Evolutionary conservation across 1,284 basidiomycete genomes (phyloP).

Genomic region (Gomphus bonarii): DNA sequence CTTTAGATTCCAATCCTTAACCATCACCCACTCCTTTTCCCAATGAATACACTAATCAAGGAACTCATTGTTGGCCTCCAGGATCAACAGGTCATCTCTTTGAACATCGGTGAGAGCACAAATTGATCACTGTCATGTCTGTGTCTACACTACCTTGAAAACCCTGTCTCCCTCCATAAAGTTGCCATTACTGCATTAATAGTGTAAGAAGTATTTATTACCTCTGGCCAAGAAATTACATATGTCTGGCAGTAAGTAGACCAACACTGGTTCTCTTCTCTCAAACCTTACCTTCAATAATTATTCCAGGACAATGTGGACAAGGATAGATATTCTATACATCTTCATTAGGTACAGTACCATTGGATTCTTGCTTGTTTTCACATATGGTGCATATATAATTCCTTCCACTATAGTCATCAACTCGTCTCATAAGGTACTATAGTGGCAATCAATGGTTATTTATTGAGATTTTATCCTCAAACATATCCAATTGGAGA

Average conservation of each 20-base stretch:
- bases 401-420: too few relatives aligned
- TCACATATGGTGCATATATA: slow-evolving; percentile 4
- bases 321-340: not conserved
- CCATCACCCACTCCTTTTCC: too few relatives aligned
- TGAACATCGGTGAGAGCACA: too few relatives aligned
- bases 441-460: not conserved
- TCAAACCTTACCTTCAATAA: not conserved
- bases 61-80: too few relatives aligned
- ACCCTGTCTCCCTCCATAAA: not conserved
- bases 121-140: too few relatives aligned
- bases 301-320: not conserved
- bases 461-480: not conserved
- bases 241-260: slow-evolving; percentile 2
- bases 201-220: not conserved
- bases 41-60: too few relatives aligned
- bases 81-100: too few relatives aligned
- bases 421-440: too few relatives aligned
- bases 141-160: too few relatives aligned
- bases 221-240: not conserved
- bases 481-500: not conserved
- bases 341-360: slow-evolving; percentile 3
- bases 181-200: not conserved
- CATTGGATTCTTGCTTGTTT: not conserved
- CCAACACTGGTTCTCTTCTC: not conserved
- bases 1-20: too few relatives aligned